Evolutionary conservation across 73 alveolate species (phyloP).

Genomic region (Tetrahymena borealis): DNA sequence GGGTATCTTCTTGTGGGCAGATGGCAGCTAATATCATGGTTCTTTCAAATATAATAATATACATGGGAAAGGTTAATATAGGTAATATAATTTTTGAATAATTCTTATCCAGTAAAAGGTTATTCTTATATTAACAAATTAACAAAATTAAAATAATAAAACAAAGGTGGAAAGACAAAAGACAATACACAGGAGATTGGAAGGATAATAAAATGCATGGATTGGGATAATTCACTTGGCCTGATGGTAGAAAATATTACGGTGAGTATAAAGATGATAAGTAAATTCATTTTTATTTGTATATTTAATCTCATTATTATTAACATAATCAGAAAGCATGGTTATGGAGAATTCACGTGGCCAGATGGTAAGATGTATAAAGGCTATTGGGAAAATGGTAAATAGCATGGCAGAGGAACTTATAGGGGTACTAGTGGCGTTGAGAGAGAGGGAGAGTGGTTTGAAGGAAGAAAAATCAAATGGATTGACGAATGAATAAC

Average conservation of each 20-base stretch:
- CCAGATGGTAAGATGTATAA: slow-evolving; percentile 49
- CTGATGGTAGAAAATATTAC: slow-evolving; percentile 26
- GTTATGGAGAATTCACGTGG: slow-evolving; percentile 51
- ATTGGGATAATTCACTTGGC: slow-evolving; percentile 25
- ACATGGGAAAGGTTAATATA: slow-evolving; percentile 44
- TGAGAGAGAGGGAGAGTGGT: slow-evolving; percentile 48
- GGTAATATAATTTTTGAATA: background rate
- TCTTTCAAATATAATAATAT: slow-evolving; percentile 31
- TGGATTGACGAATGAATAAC: slow-evolving; percentile 21
- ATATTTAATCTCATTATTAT: background rate
- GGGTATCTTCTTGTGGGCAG: slow-evolving; percentile 41
- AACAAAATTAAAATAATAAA: background rate
- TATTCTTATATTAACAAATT: background rate
- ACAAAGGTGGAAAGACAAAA: background rate
- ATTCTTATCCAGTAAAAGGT: background rate
- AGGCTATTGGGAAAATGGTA: slow-evolving; percentile 43
- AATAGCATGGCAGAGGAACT: slow-evolving; percentile 40
- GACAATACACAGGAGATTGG: background rate
- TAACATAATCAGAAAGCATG: slow-evolving; percentile 7
- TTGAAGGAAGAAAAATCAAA: slow-evolving; percentile 41
- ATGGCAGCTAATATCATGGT: slow-evolving; percentile 41
- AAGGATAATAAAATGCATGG: slow-evolving; percentile 28
- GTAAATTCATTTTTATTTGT: background rate
- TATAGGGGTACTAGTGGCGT: slow-evolving; percentile 17
- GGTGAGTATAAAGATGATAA: slow-evolving; percentile 27